Evolutionary conservation across 2,329 filamentous ascomycete genomes (phyloP).

Genomic region (Diaporthe vexans): DNA sequence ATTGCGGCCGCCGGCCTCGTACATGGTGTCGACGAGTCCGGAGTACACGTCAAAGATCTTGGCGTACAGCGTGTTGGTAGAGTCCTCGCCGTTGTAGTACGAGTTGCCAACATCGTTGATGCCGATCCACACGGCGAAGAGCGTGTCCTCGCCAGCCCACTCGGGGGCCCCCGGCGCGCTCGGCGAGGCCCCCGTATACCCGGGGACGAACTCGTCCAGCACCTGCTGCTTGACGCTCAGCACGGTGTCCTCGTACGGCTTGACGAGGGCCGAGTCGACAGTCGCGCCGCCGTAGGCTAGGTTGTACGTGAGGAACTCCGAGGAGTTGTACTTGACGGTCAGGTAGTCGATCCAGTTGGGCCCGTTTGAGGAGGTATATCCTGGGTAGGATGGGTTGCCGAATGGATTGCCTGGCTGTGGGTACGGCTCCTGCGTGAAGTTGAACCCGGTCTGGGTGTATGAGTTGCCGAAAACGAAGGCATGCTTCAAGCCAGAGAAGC

Average conservation of each 20-base stretch:
- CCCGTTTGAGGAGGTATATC: constrained; percentile 64
- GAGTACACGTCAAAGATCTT: constrained; percentile 58
- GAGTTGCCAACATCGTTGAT: constrained; percentile 69
- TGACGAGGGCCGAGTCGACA: constrained; percentile 64
- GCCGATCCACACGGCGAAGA: constrained; percentile 67
- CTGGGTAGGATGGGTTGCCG: constrained; percentile 71
- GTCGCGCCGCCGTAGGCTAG: constrained; percentile 68
- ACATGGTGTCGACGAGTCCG: constrained; percentile 58
- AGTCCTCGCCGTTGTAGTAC: constrained; percentile 52
- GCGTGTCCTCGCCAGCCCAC: constrained; percentile 54
- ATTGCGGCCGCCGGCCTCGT: constrained; percentile 65
- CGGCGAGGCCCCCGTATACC: constrained; percentile 27
- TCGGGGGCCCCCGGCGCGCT: constrained; percentile 54
- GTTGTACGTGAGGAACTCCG: constrained; percentile 64
- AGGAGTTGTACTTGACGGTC: constrained; percentile 61
- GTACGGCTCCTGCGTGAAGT: constrained; percentile 60
- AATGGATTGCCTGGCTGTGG: constrained; percentile 69
- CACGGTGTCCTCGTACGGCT: constrained; percentile 63
- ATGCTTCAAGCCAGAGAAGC: constrained; percentile 55
- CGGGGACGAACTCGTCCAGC: constrained; percentile 56
- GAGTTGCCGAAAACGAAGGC: constrained; percentile 54
- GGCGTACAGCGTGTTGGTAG: constrained; percentile 52
- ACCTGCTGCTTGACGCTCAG: constrained; percentile 66
- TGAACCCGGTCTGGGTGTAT: constrained; percentile 59
- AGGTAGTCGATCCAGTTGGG: constrained; percentile 67